Evolutionary conservation across 768 basidiomycete species (phyloP), one percentile per base, ranked within the genome.

Genomic region (Lactarius hatsudake): DNA sequence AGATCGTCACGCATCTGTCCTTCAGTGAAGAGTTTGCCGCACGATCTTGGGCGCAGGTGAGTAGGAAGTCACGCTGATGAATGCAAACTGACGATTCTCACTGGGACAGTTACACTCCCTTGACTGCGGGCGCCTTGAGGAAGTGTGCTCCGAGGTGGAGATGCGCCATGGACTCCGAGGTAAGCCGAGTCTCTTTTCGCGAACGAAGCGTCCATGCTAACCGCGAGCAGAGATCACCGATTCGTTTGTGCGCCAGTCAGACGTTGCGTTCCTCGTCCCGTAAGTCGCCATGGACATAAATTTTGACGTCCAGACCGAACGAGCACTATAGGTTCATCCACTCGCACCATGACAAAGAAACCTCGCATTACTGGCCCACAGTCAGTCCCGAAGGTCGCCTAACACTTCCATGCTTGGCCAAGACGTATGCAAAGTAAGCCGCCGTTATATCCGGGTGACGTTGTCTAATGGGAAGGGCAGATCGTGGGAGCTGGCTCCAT

Each of bases 401-500:
- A 5, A 40, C 28, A 3, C 23, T 68, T n/a, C 26, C 42, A 23
- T 68, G 67, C 32, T 26, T 68, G 53, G 63, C 67, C 12, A 68
- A 68, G 53, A 59, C 20, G 28, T 38, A 68, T 55, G 59, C 67
- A 10, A 61, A 57, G 67, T 68, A 40, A 68, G 67, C 42, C 23
- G 6, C 34, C 34, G 36, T 28, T 15, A 32, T 34, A 20, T 26
- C 20, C n/a, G 34, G 4, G 34, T 26, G 43, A 55, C 32, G 53
- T 54, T 23, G 8, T 30, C 59, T 26, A 23, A 59, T 7, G 26
- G 6, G 30, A 34, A 45, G 15, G 20, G 34, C 18, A 68, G 67
- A 23, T 64, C 26, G 5, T 68, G 67, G 67, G 67, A 68, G 42
- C 54, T 68, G 20, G 67, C 67, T 7, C 67, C 67, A 48, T 68